Conservation (phyloP, 768 basidiomycete species). For the Termitomyces sp. region DNA sequence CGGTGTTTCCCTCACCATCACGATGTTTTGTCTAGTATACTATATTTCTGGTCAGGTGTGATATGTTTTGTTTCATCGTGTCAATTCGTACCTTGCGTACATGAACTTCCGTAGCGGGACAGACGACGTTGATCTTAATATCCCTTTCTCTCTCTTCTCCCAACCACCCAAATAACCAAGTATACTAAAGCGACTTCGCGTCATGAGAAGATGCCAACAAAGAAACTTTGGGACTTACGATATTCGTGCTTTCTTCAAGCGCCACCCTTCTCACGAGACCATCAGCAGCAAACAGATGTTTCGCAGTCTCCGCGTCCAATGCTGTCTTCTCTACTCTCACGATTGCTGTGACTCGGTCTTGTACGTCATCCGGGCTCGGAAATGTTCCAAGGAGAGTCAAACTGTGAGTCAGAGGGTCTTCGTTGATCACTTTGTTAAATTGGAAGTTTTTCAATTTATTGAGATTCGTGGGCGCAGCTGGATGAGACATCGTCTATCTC, state of each 20-base stretch:
- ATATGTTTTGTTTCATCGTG: background rate
- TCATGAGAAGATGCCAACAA: background rate
- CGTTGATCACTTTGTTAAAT: slow-evolving; percentile 55
- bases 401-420: slow-evolving; percentile 61
- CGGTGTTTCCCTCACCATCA: slow-evolving; percentile 84
- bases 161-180: slow-evolving; percentile 3
- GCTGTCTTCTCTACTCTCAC: slow-evolving; percentile 78
- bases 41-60: slow-evolving; percentile 23
- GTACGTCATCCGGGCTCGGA: slow-evolving; percentile 23
- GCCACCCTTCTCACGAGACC: slow-evolving; percentile 41
- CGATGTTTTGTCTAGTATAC: slow-evolving; percentile 72
- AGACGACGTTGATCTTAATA: slow-evolving; percentile 80
- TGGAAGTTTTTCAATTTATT: slow-evolving; percentile 43
- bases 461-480: slow-evolving; percentile 22
- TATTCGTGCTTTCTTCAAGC: slow-evolving; percentile 61
- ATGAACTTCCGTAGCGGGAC: slow-evolving; percentile 87
- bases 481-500: slow-evolving; percentile 28
- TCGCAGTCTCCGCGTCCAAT: slow-evolving; percentile 42
- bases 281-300: slow-evolving; percentile 33
- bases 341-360: slow-evolving; percentile 49
- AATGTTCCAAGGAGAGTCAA: slow-evolving; percentile 70
- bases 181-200: background rate
- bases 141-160: slow-evolving; percentile 41
- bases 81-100: slow-evolving; percentile 63
- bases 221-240: slow-evolving; percentile 39